Evolutionary conservation across 208 protist species (phyloP), one percentile per base, ranked within the genome.

Genomic region (Leishmania amazonensis): DNA sequence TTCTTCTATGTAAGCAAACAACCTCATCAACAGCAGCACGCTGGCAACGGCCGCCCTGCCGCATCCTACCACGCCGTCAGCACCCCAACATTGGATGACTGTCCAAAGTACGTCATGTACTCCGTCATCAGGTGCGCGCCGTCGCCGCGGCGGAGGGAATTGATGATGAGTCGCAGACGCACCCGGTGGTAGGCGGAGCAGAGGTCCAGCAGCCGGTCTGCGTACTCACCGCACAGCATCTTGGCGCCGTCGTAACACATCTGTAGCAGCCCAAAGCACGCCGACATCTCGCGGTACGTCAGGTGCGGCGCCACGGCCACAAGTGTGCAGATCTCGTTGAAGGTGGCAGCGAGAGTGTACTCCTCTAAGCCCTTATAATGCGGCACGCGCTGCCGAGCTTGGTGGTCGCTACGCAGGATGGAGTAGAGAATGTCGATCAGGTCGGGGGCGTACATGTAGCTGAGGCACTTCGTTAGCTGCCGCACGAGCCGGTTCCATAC

Each of bases 161-260:
- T 90, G 57, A 89, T 77, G 57, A 95, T 93, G 68, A 90, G 85
- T 19, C 95, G 93, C 72, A 97, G 80, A 31, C 95, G 93, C 75
- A 97, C 95, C n/a, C 95, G 91, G 75, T 97, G 95, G 80, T 97
- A 96, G 15, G 95, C 95, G 24, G 92, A 93, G 79, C 90, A 96
- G 75, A 91, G 91, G 64, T 93, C 89, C 31, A 97, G 82, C 71
- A 97, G 79, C 31, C 68, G 53, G 38, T 91, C 81, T 71, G 93
- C 85, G 51, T 76, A 85, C 76, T 79, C 83, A 13, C 73, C 87
- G 74, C 92, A 97, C 57, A 85, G 68, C 28, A 84, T 62, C 17
- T 81, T 80, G 9, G 84, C 85, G 19, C 42, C 80, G n/a, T 86
- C 65, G 85, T 89, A 96, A 79, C 90, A 92, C 68, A 83, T 81